phyloP scores from a whole-genome alignment of 305 asterid genomes.

The Plantago coronopus region DNA sequence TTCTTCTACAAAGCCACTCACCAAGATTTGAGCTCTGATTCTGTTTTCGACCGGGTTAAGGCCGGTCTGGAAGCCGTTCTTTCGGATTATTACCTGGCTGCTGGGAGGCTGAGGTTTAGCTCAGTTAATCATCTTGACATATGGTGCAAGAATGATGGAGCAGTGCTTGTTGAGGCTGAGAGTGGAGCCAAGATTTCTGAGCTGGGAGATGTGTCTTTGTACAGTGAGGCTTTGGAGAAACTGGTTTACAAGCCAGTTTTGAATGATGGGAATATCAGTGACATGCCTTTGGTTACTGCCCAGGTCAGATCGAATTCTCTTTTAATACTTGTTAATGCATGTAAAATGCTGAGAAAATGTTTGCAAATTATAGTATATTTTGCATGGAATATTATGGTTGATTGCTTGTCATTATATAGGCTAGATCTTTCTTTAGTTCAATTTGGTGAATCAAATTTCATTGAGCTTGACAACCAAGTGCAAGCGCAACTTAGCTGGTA shows the following conservation, averaged over 20 bases:
- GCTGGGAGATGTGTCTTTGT: slow-evolving; percentile 21
- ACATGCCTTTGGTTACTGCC: slow-evolving; percentile 32
- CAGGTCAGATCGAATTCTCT: slow-evolving; percentile 17
- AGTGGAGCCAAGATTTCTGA: slow-evolving; percentile 22
- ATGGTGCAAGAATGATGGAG: slow-evolving; percentile 28
- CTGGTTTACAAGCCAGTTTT: slow-evolving; percentile 29
- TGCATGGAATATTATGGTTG: too few species aligned
- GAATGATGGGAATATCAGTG: slow-evolving; percentile 15
- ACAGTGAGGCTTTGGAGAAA: slow-evolving; percentile 23
- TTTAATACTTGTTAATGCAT: neutral
- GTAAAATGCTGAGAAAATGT: too few species aligned
- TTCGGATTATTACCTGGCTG: slow-evolving; percentile 26
- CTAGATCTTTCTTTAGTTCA: too few species aligned
- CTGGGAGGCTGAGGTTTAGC: slow-evolving; percentile 26
- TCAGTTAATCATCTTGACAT: slow-evolving; percentile 19
- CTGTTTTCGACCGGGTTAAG: slow-evolving; percentile 19
- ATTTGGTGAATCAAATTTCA: too few species aligned
- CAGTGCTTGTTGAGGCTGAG: slow-evolving; percentile 25
- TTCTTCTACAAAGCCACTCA: slow-evolving; percentile 25
- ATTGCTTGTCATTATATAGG: too few species aligned
- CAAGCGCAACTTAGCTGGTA: too few species aligned
- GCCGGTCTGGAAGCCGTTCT: slow-evolving; percentile 24
- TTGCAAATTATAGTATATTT: too few species aligned
- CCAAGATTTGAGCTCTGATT: slow-evolving; percentile 1
- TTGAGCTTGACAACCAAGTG: too few species aligned